Evolutionary conservation across 768 basidiomycete species (phyloP), one percentile per base, ranked within the genome.

Genomic region (Tulasnella sp.): DNA sequence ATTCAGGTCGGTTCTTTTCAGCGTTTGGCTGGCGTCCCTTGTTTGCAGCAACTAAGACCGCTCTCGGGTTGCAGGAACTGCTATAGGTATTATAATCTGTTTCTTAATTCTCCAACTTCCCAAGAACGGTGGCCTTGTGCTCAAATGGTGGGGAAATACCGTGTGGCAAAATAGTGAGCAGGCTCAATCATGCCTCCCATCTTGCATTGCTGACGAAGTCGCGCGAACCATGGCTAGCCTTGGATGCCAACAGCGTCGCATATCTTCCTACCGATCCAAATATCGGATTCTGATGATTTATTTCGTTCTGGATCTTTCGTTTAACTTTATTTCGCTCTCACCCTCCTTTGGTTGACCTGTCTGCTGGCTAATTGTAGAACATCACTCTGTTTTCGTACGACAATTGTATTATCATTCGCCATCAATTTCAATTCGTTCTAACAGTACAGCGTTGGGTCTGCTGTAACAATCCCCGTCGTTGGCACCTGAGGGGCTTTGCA

Each of bases 51-150:
- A 19, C 58, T 64, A 9, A 64, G 3, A 2, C 14, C 6, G 14
- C 1, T 34, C 31, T 58, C 9, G 15, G 25, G 12, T 5, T 17
- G 6, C 31, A 64, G 58, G 83, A 2, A 87, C 86, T 0, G 80
- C 85, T 38, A 45, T 86, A 14, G 81, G 81, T 2, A 82, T 81
- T 22, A 75, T 87, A 67, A 58, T 85, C 77, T 83, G 86, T 76
- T 87, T 87, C 80, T 78, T 86, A 9, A 79, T 80, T 11, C 80
- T 87, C 0, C 83, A 83, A 54, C 76, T 86, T 5, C 84, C 85
- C 0, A 82, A 81, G 36, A 68, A 73, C 39, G 83, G 83, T 0
- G 80, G 79, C 7, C 76, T 82, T 3, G 45, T 71, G 3, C 52
- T 85, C 31, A 79, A 81, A 19, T 85, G 85, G 85, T 82, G 80